Evolutionary conservation across 352 stramenopile species (phyloP), one percentile per base, ranked within the genome.

Genomic region (Phytophthora syringae): DNA sequence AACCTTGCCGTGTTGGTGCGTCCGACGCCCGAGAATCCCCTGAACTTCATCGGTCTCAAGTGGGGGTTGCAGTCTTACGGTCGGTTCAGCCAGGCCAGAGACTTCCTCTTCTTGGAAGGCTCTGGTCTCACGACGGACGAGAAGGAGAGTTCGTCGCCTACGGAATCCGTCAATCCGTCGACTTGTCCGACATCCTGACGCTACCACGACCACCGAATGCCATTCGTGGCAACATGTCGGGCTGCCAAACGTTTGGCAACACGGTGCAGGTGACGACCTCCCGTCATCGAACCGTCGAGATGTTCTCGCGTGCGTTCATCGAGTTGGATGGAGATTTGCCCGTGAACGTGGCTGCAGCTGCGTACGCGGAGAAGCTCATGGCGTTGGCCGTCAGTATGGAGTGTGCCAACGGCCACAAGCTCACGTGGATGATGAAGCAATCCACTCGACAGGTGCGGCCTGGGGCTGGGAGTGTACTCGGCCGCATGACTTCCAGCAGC

Each of bases 61-160:
- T 86, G 77, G 77, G 63, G 63, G 1, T n/a, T 71, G 7, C 71
- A 74, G 28, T 60, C 52, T 15, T 72, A 80, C 32, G 74, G 71
- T 28, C 56, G 69, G 30, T 80, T 84, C 59, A 64, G 58, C 16
- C 64, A 77, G 3, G 52, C 61, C 3, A 74, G 77, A 0, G 77
- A 85, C 60, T 82, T 76, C 49, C 65, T 85, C 25, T 85, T 73
- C 36, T 40, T 85, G 12, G 77, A 85, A 51, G 74, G 67, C 2
- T 77, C 64, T 11, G 77, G 74, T 22, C 20, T 82, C 20, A 69
- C 62, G 0, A 70, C 42, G 15, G 72, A 80, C 34, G 25, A 66
- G 2, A 52, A 66, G 7, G 73, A 15, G 45, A 76, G 21, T 53
- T 55, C 25, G 67, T 82, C 1, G 52, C 61, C 16, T 84, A 77